Evolutionary conservation across 169 alveolate species (phyloP).

Genomic region (Babesia bovis): DNA sequence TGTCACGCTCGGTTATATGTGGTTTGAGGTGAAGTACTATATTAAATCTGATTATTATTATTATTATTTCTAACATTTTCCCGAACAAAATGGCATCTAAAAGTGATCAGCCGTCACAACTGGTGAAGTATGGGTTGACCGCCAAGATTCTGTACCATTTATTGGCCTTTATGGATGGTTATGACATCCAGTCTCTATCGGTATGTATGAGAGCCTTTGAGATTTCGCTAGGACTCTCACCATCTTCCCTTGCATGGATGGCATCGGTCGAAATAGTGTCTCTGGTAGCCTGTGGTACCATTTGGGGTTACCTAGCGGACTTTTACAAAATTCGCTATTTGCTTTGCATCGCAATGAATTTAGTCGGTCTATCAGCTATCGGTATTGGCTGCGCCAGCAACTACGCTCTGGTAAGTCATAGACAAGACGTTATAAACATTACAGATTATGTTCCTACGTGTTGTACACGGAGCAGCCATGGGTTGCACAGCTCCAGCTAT

Average conservation of each 20-base stretch:
- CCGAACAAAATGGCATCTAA: not conserved
- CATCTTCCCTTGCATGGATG: conserved; percentile 79
- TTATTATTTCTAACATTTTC: too few species aligned
- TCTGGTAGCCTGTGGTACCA: conserved; percentile 82
- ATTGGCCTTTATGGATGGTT: conserved; percentile 8
- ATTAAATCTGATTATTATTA: too few species aligned
- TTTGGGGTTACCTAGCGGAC: conserved; percentile 89
- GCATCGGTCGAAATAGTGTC: conserved; percentile 83
- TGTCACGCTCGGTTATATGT: too few species aligned
- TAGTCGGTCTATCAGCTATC: conserved; percentile 85
- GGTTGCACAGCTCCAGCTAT: conserved; percentile 48
- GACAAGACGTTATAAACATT: not conserved
- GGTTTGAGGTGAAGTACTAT: too few species aligned
- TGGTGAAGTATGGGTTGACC: not conserved
- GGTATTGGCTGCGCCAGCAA: conserved; percentile 63
- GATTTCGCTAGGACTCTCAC: conserved; percentile 81
- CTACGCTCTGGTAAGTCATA: conserved; percentile 37
- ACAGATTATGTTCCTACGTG: conserved; percentile 43
- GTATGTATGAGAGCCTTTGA: conserved; percentile 84
- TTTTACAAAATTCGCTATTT: conserved; percentile 81
- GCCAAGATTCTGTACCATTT: not conserved
- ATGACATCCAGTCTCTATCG: conserved; percentile 17
- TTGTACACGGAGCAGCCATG: conserved; percentile 47
- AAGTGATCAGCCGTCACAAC: not conserved
- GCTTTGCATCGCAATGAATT: conserved; percentile 81